Evolutionary conservation across 1,284 basidiomycete genomes (phyloP).

Genomic region (Ceratobasidium sp.): DNA sequence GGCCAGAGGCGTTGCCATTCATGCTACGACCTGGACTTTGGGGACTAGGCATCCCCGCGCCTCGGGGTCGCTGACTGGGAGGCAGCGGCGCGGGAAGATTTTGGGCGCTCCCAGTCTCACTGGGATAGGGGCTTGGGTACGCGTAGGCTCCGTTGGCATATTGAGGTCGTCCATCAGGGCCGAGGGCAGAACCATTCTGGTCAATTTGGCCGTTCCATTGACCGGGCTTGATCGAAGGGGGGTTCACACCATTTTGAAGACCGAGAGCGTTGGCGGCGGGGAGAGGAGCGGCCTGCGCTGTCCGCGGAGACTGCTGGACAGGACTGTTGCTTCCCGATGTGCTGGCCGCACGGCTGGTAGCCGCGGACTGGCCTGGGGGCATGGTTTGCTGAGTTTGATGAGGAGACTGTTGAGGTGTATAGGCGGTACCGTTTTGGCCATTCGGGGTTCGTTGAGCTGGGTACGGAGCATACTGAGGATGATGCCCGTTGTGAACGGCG

Average conservation of each 20-base stretch:
- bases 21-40: slow-evolving; percentile 29
- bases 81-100: slow-evolving; percentile 11
- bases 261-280: slow-evolving; percentile 27
- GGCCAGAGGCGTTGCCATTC: slow-evolving; percentile 18
- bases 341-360: slow-evolving; percentile 25
- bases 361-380: slow-evolving; percentile 22
- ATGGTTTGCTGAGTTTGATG: slow-evolving; percentile 19
- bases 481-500: slow-evolving; percentile 27
- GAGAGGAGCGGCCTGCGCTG: slow-evolving; percentile 5
- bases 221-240: neutral
- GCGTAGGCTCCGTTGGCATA: slow-evolving; percentile 33
- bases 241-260: slow-evolving; percentile 15
- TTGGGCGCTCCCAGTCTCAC: slow-evolving; percentile 22
- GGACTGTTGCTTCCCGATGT: slow-evolving; percentile 35
- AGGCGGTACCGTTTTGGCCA: slow-evolving; percentile 7
- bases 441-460: slow-evolving; percentile 5
- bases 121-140: slow-evolving; percentile 32
- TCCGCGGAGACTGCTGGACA: slow-evolving; percentile 25
- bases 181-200: slow-evolving; percentile 18
- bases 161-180: slow-evolving; percentile 30
- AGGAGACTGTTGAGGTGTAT: slow-evolving; percentile 13
- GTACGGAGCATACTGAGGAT: slow-evolving; percentile 29
- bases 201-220: slow-evolving; percentile 29
- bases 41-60: slow-evolving; percentile 32
- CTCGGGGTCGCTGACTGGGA: slow-evolving; percentile 19